Evolutionary conservation across 1,284 basidiomycete species (phyloP), one percentile per base, ranked within the genome.

Genomic region (Sparassis latifolia): DNA sequence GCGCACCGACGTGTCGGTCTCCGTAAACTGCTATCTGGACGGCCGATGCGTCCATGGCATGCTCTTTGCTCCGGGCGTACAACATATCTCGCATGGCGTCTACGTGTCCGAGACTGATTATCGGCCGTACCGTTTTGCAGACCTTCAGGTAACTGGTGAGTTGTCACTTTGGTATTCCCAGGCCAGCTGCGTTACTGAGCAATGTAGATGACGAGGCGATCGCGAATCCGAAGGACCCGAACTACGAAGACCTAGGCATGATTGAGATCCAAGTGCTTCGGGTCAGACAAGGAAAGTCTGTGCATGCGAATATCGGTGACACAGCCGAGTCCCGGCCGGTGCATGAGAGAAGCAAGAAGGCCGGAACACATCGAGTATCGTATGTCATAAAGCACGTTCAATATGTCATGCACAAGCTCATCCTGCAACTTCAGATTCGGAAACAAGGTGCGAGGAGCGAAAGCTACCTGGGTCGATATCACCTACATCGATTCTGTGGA

Each of bases 311-410:
- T 28, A 28, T 6, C 9, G 40, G 28, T 33, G n/a, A 42, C 31
- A 41, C 30, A 41, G 29, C 27, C 31, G 28, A 37, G 27, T 6
- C 10, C 20, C 48, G 48, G 2, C 52, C 48, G 2, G 42, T 53
- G 3, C 52, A 53, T 32, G 52, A 53, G 30, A 48, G 52, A 3
- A 53, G 52, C 39, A 53, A 53, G 33, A 50, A 50, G 45, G 48
- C 47, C 27, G 52, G 52, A 3, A 32, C 39, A 2, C 48, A 53
- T 28, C 38, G 44, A 31, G 49, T 53, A 20, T 35, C 40, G 52
- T 50, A 50, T 29, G 29, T 7, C 40, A 10, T 9, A 6, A 42
- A 9, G 9, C 27, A 42, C 6, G 40, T 9, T 37, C 6, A 6
- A 42, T 42, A 5, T 10, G 10, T 42, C 40, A 42, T 27, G 10